Conservation (phyloP, 164 flowering plant species). For the Magnolia changhungtana region DNA sequence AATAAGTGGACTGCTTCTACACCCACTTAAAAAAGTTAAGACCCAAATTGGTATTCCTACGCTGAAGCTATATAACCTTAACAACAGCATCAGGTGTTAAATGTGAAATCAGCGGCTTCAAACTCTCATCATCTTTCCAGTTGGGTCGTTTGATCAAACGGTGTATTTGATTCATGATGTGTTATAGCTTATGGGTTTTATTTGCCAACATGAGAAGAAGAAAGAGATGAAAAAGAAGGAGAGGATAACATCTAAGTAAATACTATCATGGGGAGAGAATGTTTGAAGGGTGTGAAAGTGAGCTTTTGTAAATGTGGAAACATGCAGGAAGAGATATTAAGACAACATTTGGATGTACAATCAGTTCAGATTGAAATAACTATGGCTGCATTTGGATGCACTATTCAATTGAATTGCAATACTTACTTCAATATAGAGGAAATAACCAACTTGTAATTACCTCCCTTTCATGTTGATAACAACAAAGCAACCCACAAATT, state of each 20-base stretch:
- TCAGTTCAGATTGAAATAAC: neutral
- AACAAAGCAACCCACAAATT: neutral
- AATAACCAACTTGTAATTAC: too few species aligned
- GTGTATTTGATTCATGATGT: constrained; percentile 4
- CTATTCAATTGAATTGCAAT: neutral
- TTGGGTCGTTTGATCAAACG: constrained; percentile 22
- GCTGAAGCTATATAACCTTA: constrained; percentile 22
- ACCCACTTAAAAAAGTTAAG: constrained; percentile 30
- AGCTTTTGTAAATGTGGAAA: neutral
- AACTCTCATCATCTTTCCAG: constrained; percentile 21
- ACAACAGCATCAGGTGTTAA: constrained; percentile 24
- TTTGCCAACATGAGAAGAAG: neutral
- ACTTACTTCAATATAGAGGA: too few species aligned
- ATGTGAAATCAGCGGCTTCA: constrained; percentile 33
- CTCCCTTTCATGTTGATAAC: too few species aligned
- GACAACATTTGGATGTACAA: neutral
- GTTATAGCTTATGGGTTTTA: constrained; percentile 1
- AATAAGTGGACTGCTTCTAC: constrained; percentile 34
- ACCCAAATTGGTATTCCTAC: constrained; percentile 6
- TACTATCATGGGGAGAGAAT: neutral
- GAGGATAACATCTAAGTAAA: neutral
- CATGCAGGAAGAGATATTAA: neutral
- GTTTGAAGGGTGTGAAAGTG: neutral
- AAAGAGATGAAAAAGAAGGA: neutral
- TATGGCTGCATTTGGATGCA: neutral